These are phyloP conservation scores for Alternaria hordeiaustralica DNA, from an alignment of 2,329 filamentous ascomycete species.

Conservation along the genomic window DNA sequence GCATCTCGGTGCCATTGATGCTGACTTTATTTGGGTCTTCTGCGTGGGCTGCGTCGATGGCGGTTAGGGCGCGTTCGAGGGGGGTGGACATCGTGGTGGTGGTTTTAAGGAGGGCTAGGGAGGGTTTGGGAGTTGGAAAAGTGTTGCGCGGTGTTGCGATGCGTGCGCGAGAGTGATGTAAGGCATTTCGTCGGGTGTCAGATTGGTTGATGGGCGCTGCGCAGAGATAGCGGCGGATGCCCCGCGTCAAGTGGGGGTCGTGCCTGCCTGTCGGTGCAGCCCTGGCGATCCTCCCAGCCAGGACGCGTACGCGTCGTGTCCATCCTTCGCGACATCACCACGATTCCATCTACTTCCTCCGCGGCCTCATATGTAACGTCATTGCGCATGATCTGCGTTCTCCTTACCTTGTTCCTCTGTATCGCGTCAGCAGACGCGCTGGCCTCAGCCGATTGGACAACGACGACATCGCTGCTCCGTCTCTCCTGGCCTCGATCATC, in stretches of 20 bases:
- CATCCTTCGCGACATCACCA: too few species aligned
- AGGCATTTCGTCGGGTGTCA: slow-evolving; percentile 19
- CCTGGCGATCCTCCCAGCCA: slow-evolving; percentile 3
- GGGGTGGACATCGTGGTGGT: slow-evolving; percentile 23
- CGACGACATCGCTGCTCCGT: too few species aligned
- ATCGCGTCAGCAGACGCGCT: too few species aligned
- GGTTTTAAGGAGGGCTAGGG: background rate
- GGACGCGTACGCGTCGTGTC: background rate
- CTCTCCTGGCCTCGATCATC: too few species aligned
- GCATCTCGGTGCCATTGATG: slow-evolving; percentile 54
- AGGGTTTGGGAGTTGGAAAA: background rate
- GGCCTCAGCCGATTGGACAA: too few species aligned
- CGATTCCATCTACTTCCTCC: too few species aligned
- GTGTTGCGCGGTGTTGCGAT: background rate
- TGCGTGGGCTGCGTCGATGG: slow-evolving; percentile 77
- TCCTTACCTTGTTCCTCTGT: too few species aligned
- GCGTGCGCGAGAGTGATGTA: background rate
- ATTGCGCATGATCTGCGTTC: too few species aligned
- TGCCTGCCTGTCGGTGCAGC: too few species aligned
- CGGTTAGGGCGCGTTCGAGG: slow-evolving; percentile 60
- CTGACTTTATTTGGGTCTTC: slow-evolving; percentile 67
- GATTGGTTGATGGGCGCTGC: slow-evolving; percentile 10
- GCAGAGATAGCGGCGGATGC: slow-evolving; percentile 20
- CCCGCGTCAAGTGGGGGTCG: slow-evolving; percentile 25
- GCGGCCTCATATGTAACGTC: too few species aligned